A percentile compares a stretch with the other conserved stretches of the same genome.
phyloP scores from a whole-genome alignment of 2,329 filamentous ascomycete genomes.

The Pseudogymnoascus sp. region DNA sequence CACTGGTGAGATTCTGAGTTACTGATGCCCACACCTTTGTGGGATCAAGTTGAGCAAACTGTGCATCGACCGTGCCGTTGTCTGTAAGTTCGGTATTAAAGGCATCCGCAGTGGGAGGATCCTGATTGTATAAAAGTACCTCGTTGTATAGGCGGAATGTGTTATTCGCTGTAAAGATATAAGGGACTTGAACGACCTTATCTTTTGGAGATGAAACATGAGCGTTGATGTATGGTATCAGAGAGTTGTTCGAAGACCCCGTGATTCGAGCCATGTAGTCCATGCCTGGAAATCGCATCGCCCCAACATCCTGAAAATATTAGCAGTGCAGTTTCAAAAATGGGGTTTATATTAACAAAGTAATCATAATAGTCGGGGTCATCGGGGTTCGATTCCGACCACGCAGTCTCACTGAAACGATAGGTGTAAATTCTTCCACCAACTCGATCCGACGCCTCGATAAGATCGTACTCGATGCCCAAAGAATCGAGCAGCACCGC shows the following conservation, averaged over 20 bases:
- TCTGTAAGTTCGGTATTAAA: neutral
- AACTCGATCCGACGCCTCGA: slow-evolving; percentile 29
- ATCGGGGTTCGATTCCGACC: neutral
- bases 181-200: slow-evolving; percentile 10
- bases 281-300: slow-evolving; percentile 34
- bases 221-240: slow-evolving; percentile 9
- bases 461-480: slow-evolving; percentile 27
- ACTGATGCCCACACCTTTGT: slow-evolving; percentile 10
- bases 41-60: neutral
- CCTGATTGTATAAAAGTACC: slow-evolving; percentile 20
- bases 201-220: neutral
- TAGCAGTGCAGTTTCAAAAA: neutral
- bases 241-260: slow-evolving; percentile 12
- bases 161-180: slow-evolving; percentile 10
- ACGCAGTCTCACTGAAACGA: slow-evolving; percentile 23
- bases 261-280: slow-evolving; percentile 24
- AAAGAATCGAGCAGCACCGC: slow-evolving; percentile 29
- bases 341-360: neutral
- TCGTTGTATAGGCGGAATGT: slow-evolving; percentile 11
- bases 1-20: neutral
- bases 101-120: slow-evolving; percentile 17
- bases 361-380: slow-evolving; percentile 34
- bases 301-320: slow-evolving; percentile 25
- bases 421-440: slow-evolving; percentile 33
- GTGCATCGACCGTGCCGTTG: neutral